phyloP scores from a whole-genome alignment of 495 filamentous ascomycete species.

The Darksidea phi region DNA sequence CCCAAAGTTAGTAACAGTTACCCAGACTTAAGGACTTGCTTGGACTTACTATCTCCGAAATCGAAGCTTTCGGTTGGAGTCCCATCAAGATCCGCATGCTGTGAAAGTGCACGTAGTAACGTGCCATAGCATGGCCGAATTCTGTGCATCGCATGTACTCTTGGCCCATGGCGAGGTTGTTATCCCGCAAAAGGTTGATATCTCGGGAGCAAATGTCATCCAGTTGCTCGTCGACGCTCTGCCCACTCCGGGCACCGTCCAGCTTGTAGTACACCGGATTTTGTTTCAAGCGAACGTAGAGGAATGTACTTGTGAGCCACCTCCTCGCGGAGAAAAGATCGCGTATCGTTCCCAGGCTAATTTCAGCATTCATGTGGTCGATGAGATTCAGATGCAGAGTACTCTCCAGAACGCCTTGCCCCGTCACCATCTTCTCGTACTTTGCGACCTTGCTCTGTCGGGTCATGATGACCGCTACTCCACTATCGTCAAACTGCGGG shows the following conservation, averaged over 20 bases:
- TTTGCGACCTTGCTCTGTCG: conserved; percentile 61
- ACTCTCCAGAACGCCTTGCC: conserved; percentile 82
- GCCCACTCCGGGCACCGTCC: conserved; percentile 54
- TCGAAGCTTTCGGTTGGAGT: conserved; percentile 58
- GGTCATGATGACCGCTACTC: conserved; percentile 85
- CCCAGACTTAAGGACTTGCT: background rate
- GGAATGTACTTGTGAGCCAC: conserved; percentile 86
- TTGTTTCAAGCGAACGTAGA: conserved; percentile 75
- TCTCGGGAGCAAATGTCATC: conserved; percentile 80
- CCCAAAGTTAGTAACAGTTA: background rate
- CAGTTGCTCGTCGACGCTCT: conserved; percentile 65
- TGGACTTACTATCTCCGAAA: conserved; percentile 69
- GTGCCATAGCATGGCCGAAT: conserved; percentile 87
- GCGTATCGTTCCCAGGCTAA: conserved; percentile 77
- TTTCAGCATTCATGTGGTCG: conserved; percentile 92
- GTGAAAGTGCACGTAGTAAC: conserved; percentile 85
- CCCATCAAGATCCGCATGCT: conserved; percentile 79
- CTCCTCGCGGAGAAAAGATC: conserved; percentile 67
- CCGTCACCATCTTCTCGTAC: conserved; percentile 82
- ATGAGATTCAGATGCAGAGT: conserved; percentile 82
- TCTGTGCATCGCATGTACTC: conserved; percentile 63
- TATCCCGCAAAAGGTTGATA: conserved; percentile 65
- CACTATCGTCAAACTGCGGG: conserved; percentile 87
- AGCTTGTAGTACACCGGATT: conserved; percentile 81
- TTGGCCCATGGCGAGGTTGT: conserved; percentile 53